Evolutionary conservation across 1,284 basidiomycete genomes (phyloP).

Genomic region (Psilocybe mexicana): DNA sequence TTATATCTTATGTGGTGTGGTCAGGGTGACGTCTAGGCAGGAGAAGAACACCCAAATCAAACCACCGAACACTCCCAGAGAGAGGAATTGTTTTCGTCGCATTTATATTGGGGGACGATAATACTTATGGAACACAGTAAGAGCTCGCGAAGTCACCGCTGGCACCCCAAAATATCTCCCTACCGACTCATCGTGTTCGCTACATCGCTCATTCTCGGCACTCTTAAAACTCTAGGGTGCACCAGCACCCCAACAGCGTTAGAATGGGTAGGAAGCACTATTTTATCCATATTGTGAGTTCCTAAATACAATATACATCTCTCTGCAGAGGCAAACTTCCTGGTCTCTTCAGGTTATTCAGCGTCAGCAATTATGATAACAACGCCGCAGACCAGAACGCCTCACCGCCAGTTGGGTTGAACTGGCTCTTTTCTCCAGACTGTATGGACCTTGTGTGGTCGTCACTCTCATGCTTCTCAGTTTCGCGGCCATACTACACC

Average conservation of each 20-base stretch:
- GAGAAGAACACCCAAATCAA: too few species aligned
- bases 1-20: too few species aligned
- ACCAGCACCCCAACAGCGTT: background rate
- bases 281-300: background rate
- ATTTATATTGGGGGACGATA: too few species aligned
- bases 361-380: background rate
- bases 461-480: background rate
- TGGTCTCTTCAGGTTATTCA: background rate
- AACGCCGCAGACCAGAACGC: background rate
- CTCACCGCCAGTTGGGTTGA: background rate
- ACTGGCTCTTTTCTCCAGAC: background rate
- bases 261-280: constrained; percentile 2
- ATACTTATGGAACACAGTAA: too few species aligned
- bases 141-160: background rate
- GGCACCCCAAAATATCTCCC: constrained; percentile 1
- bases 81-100: too few species aligned
- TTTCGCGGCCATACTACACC: background rate
- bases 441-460: background rate
- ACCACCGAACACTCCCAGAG: too few species aligned
- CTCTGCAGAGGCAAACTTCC: too few species aligned
- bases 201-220: background rate
- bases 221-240: background rate
- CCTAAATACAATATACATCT: too few species aligned
- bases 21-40: too few species aligned
- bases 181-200: background rate